Conservation (phyloP, 2,329 filamentous ascomycete species). For the Camillea tinctor region DNA sequence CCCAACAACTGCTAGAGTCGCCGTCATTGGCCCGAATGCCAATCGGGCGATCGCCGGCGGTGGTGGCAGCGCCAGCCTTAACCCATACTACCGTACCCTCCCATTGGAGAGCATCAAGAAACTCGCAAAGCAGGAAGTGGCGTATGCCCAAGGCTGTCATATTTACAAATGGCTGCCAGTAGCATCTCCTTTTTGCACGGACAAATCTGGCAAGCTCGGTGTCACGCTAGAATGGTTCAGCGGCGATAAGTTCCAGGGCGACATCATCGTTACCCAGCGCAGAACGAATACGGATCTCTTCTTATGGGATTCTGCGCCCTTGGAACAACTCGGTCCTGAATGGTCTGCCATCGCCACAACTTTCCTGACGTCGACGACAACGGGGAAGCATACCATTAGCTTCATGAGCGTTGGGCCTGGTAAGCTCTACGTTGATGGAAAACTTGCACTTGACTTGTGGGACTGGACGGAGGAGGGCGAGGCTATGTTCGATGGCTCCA, state of each 20-base stretch:
- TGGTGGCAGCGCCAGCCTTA: conserved; percentile 66
- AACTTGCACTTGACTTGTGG: conserved; percentile 63
- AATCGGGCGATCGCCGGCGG: conserved; percentile 67
- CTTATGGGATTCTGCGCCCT: conserved; percentile 67
- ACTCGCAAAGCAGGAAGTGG: conserved; percentile 53
- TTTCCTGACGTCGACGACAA: conserved; percentile 55
- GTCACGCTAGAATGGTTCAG: conserved; percentile 64
- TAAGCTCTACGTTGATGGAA: conserved; percentile 57
- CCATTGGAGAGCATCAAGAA: conserved; percentile 62
- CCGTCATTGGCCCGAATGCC: conserved; percentile 66
- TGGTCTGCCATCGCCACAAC: conserved; percentile 66
- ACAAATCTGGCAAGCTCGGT: conserved; percentile 55
- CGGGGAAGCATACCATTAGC: conserved; percentile 63
- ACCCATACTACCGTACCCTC: conserved; percentile 66
- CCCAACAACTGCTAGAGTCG: conserved; percentile 54
- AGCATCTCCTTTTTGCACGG: conserved; percentile 58
- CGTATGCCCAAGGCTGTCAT: conserved; percentile 61
- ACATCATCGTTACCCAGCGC: conserved; percentile 55
- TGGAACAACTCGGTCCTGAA: conserved; percentile 56
- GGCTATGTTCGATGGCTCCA: conserved; percentile 68
- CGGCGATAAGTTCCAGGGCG: conserved; percentile 61
- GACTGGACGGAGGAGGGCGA: conserved; percentile 68
- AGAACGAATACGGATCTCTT: conserved; percentile 66
- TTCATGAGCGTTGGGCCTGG: conserved; percentile 68
- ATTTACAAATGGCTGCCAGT: conserved; percentile 66